Evolutionary conservation across 441 rosid genomes (phyloP).

Genomic region (Gossypium armourianum): DNA sequence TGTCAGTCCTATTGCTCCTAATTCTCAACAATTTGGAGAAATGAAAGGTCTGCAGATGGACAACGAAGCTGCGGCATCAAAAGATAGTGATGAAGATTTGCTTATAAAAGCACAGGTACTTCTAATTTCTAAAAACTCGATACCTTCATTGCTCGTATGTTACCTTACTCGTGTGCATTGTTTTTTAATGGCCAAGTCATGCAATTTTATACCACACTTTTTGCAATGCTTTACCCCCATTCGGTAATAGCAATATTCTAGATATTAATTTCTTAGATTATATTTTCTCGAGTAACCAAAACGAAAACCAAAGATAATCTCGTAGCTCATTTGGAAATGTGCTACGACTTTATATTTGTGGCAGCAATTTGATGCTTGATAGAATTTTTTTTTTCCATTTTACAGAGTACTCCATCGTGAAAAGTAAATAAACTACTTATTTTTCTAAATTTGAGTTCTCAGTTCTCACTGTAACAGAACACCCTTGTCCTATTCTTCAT

Average conservation of each 20-base stretch:
- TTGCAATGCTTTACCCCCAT: neutral
- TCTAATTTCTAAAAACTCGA: slow-evolving; percentile 10
- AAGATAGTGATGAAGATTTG: slow-evolving; percentile 29
- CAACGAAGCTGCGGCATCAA: slow-evolving; percentile 25
- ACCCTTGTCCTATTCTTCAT: neutral
- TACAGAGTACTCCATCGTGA: neutral
- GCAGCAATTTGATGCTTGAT: neutral
- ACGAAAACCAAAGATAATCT: neutral
- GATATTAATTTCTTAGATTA: neutral
- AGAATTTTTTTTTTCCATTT: neutral
- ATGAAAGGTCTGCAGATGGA: slow-evolving; percentile 27
- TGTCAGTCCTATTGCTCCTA: slow-evolving; percentile 26
- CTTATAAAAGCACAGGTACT: slow-evolving; percentile 48
- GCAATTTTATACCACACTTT: slow-evolving; percentile 8
- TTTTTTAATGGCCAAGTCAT: slow-evolving; percentile 5
- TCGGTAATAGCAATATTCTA: neutral
- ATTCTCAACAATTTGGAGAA: slow-evolving; percentile 32
- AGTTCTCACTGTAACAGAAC: neutral
- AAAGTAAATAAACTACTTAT: neutral
- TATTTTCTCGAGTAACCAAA: neutral
- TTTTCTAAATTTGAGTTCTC: neutral
- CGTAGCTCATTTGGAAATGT: neutral
- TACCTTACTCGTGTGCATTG: neutral
- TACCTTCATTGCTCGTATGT: neutral
- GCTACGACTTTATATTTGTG: neutral